phyloP scores from a whole-genome alignment of 2,329 filamentous ascomycete species.

The Nemania bipapillata region DNA sequence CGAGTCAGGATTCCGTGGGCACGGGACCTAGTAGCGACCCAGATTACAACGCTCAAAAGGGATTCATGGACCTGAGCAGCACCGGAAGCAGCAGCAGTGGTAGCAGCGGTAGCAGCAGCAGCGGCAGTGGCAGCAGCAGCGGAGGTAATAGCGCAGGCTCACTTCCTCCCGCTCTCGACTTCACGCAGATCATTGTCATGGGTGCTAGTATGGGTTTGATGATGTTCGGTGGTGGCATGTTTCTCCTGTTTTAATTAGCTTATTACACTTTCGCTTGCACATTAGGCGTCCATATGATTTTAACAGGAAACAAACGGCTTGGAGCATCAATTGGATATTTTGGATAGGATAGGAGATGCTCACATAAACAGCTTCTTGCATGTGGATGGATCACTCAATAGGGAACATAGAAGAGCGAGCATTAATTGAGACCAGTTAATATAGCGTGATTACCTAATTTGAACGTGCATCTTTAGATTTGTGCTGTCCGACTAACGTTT shows the following conservation, averaged over 20 bases:
- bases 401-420: neutral
- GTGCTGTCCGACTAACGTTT: too few relatives aligned
- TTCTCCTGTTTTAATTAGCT: conserved; percentile 42
- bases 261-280: conserved; percentile 14
- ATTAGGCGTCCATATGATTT: conserved; percentile 21
- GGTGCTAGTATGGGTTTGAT: conserved; percentile 49
- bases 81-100: neutral
- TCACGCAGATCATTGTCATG: conserved; percentile 45
- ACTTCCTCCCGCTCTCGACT: conserved; percentile 39
- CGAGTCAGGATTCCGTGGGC: conserved; percentile 51
- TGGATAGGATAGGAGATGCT: conserved; percentile 5
- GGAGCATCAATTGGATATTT: conserved; percentile 3
- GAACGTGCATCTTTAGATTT: too few relatives aligned
- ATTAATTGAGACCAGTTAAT: neutral
- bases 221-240: conserved; percentile 52
- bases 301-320: conserved; percentile 12
- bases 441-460: neutral
- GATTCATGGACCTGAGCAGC: conserved; percentile 49
- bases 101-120: neutral
- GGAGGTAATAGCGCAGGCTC: conserved; percentile 35
- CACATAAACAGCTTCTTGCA: neutral
- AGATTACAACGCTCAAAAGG: conserved; percentile 52
- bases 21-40: conserved; percentile 41
- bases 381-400: conserved; percentile 8
- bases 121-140: neutral